phyloP scores from a whole-genome alignment of 805 yeast genomes.

The Wickerhamomyces alni region DNA sequence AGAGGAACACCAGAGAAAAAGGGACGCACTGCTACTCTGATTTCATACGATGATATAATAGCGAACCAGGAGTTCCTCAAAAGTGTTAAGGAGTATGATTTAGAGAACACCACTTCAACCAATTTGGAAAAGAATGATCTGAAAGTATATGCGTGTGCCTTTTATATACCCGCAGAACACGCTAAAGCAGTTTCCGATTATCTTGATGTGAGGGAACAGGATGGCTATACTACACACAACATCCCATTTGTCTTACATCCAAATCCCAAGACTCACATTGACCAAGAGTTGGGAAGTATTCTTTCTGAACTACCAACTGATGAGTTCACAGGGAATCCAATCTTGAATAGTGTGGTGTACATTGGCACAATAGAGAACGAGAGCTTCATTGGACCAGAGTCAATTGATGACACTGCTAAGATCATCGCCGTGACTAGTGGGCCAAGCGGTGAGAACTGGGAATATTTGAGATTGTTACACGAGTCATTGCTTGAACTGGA shows the following conservation, averaged over 20 bases:
- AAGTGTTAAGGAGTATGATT: constrained; percentile 30
- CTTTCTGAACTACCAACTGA: constrained; percentile 26
- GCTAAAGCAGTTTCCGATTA: constrained; percentile 60
- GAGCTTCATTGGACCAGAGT: constrained; percentile 84
- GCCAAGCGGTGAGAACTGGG: constrained; percentile 76
- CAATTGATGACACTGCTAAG: constrained; percentile 48
- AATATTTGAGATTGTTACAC: constrained; percentile 55
- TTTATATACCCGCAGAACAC: constrained; percentile 62
- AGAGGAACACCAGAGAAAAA: constrained; percentile 84
- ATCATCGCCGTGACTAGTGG: constrained; percentile 56
- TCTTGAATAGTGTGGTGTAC: constrained; percentile 59
- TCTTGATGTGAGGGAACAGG: constrained; percentile 79
- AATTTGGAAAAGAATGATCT: constrained; percentile 43
- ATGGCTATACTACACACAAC: constrained; percentile 71
- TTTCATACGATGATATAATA: constrained; percentile 52
- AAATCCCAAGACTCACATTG: constrained; percentile 12
- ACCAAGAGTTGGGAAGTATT: constrained; percentile 16
- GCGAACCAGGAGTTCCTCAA: constrained; percentile 32
- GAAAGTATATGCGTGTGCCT: constrained; percentile 76
- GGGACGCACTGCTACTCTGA: constrained; percentile 83
- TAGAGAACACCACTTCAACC: too few species aligned
- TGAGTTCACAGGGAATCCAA: constrained; percentile 30
- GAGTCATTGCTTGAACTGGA: constrained; percentile 36
- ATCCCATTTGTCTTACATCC: constrained; percentile 54
- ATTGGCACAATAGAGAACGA: constrained; percentile 78